Conservation (phyloP, 2,329 filamentous ascomycete genomes). For the Aspergillus brasiliensis region DNA sequence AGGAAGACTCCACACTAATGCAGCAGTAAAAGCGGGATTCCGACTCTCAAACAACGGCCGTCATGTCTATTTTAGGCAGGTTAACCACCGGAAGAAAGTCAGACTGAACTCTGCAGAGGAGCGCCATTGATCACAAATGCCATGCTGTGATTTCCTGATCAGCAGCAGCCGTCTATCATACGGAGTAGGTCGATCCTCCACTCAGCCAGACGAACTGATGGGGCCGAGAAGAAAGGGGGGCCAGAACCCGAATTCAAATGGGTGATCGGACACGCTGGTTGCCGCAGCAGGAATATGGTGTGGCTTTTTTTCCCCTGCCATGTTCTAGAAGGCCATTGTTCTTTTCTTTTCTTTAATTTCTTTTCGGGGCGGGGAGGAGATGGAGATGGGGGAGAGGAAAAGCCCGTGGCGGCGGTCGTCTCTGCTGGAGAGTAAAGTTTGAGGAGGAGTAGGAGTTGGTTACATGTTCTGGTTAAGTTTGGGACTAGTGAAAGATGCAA, state of each 20-base stretch:
- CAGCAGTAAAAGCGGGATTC: not conserved
- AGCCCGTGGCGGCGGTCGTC: not conserved
- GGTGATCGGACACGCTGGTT: conserved; percentile 1
- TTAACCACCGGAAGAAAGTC: not conserved
- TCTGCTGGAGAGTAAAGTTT: not conserved
- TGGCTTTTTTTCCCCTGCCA: not conserved
- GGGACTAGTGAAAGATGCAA: conserved; percentile 15
- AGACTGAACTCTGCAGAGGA: not conserved
- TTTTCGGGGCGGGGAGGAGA: not conserved
- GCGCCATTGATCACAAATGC: not conserved
- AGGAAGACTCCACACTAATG: not conserved
- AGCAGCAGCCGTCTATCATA: conserved; percentile 4
- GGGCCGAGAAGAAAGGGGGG: conserved; percentile 6
- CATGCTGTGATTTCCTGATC: not conserved
- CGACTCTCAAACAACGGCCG: conserved; percentile 10
- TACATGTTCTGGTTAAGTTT: not conserved
- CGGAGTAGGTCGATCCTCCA: conserved; percentile 21
- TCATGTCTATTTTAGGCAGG: conserved; percentile 15
- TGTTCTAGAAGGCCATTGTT: conserved; percentile 13
- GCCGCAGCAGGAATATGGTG: conserved; percentile 6
- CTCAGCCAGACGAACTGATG: conserved; percentile 9
- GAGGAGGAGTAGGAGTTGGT: not conserved
- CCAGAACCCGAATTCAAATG: not conserved
- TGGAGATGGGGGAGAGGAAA: not conserved
- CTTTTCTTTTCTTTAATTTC: too few species aligned